Evolutionary conservation across 179 eudicot species (phyloP).

Genomic region (Corrigiola litoralis): DNA sequence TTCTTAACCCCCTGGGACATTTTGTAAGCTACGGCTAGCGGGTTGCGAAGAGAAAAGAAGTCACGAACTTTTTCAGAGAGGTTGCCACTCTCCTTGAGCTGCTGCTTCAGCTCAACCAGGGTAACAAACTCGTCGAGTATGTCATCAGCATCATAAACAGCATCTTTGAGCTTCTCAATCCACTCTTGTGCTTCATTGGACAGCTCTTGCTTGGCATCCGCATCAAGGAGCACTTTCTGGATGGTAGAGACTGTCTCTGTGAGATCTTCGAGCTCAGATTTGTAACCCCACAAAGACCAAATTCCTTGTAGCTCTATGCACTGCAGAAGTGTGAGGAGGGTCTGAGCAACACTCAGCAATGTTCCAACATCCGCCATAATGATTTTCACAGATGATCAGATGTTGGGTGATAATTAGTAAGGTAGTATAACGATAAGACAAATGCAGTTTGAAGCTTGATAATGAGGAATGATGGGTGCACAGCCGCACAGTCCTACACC

Average conservation of each 20-base stretch:
- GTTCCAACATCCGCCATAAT: slow-evolving; percentile 5
- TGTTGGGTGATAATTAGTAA: neutral
- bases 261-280: slow-evolving; percentile 1
- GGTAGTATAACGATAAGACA: too few species aligned
- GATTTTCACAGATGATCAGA: neutral
- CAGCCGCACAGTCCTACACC: too few species aligned
- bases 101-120: neutral
- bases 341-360: slow-evolving; percentile 10
- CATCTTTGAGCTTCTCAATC: slow-evolving; percentile 6
- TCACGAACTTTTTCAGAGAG: neutral
- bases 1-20: slow-evolving; percentile 6
- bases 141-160: slow-evolving; percentile 6
- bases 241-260: slow-evolving; percentile 5
- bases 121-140: neutral
- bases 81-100: neutral
- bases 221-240: neutral
- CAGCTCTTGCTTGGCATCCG: neutral
- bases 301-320: neutral
- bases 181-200: slow-evolving; percentile 2
- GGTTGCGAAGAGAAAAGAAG: neutral
- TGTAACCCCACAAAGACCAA: neutral
- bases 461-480: too few species aligned
- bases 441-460: too few species aligned
- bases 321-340: neutral
- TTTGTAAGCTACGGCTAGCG: neutral